Evolutionary conservation across 2,329 filamentous ascomycete species (phyloP).

Genomic region (Fusarium oligoseptatum): DNA sequence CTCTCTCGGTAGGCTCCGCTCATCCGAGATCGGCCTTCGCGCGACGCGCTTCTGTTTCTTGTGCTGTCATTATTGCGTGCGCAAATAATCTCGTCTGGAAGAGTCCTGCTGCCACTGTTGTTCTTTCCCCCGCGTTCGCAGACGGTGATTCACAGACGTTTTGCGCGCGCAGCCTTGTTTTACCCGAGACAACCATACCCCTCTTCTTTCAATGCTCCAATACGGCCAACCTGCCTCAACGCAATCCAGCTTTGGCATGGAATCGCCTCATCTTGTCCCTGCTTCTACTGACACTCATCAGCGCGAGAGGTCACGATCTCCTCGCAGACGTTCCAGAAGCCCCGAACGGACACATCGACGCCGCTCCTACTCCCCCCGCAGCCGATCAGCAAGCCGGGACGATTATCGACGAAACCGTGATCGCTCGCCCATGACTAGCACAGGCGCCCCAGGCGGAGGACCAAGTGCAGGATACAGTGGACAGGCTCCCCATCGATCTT

Average conservation of each 20-base stretch:
- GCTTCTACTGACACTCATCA: conserved; percentile 58
- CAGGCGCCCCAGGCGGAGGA: conserved; percentile 78
- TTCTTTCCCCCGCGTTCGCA: background rate
- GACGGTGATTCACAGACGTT: conserved; percentile 31
- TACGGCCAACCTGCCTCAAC: conserved; percentile 12
- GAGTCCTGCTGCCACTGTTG: conserved; percentile 13
- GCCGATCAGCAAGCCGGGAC: conserved; percentile 80
- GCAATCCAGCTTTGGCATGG: conserved; percentile 34
- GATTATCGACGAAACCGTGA: conserved; percentile 81
- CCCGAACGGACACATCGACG: conserved; percentile 77
- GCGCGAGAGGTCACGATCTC: conserved; percentile 87
- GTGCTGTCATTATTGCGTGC: conserved; percentile 12
- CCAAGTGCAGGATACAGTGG: conserved; percentile 75
- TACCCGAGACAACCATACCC: conserved; percentile 19
- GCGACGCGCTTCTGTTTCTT: conserved; percentile 17
- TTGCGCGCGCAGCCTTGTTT: conserved; percentile 21
- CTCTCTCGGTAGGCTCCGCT: conserved; percentile 34
- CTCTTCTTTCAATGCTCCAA: conserved; percentile 20
- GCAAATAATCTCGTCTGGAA: conserved; percentile 4
- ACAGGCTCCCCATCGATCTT: conserved; percentile 74
- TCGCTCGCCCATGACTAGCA: conserved; percentile 87
- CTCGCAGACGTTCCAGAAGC: conserved; percentile 87
- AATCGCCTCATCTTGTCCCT: conserved; percentile 17
- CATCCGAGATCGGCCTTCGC: conserved; percentile 39
- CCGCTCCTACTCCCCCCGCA: conserved; percentile 83